Evolutionary conservation across 2,329 filamentous ascomycete genomes (phyloP), one percentile per base, ranked within the genome.

Genomic region (Xylariales sp.): DNA sequence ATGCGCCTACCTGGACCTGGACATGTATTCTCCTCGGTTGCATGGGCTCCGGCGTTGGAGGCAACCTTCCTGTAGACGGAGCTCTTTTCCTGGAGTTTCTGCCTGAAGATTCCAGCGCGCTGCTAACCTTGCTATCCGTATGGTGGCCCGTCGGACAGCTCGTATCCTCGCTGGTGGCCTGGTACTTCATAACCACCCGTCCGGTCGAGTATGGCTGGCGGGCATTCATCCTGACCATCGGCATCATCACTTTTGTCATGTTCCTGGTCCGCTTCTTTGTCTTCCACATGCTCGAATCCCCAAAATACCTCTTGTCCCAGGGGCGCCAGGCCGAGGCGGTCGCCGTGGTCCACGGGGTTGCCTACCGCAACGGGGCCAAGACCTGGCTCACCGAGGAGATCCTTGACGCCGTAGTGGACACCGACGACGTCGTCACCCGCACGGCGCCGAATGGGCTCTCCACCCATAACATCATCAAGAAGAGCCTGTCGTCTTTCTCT

Each of bases 81-180:
- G 84, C 86, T 0, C 67, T 93, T 3, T 93, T 94, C 57, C 71
- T 94, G 25, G 88, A 95, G 54, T 91, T 91, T 47, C 65, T 94
- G 1, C 88, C 88, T 0, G 81, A 83, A 40, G 76, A 81, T 0
- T 83, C 79, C n/a, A 81, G 79, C 45, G 78, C 80, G 21, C 72
- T 93, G 12, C 67, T 93, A 20, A 93, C 87, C 0, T 69, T 91
- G 33, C 69, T 94, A n/a, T 88, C 85, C 6, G 76, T 89, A 6
- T 93, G 86, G 83, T 95, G 88, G 87, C 85, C 88, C 0, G 64
- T 94, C 14, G 88, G 88, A 5, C 86, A 93, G 54, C 70, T 94
- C 6, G 73, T 83, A 40, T 80, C 84, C 2, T 83, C 81, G 3
- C 61, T 85, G 5, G 69, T 87, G 33, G 86, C 83, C 6, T 91